phyloP scores from a whole-genome alignment of 2,329 filamentous ascomycete genomes.

The Cladophialophora bantiana region DNA sequence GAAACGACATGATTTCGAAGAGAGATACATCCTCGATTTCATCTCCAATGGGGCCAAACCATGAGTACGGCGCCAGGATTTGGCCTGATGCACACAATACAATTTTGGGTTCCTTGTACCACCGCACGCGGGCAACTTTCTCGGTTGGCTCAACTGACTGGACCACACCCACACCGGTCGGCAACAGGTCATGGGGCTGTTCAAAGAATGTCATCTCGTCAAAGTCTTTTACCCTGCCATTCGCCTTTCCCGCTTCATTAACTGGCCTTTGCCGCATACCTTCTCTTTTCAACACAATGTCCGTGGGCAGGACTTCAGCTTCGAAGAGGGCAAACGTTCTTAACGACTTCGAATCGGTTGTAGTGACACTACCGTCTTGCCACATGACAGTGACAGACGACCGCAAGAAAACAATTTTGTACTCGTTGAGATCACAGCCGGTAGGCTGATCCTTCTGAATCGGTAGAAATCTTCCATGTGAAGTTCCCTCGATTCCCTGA shows the following conservation, averaged over 20 bases:
- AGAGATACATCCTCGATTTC: constrained; percentile 61
- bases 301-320: constrained; percentile 65
- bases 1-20: constrained; percentile 63
- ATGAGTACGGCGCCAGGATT: constrained; percentile 52
- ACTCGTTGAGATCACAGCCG: constrained; percentile 67
- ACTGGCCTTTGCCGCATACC: constrained; percentile 37
- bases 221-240: constrained; percentile 29
- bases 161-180: constrained; percentile 62
- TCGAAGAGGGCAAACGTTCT: constrained; percentile 46
- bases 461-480: constrained; percentile 52
- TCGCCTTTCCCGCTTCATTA: neutral
- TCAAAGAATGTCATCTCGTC: constrained; percentile 42
- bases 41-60: constrained; percentile 52
- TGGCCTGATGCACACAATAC: constrained; percentile 45
- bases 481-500: constrained; percentile 46
- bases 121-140: constrained; percentile 62
- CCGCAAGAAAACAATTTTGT: constrained; percentile 57
- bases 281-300: constrained; percentile 60
- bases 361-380: constrained; percentile 63
- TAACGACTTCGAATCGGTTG: constrained; percentile 54
- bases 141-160: constrained; percentile 63
- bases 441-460: constrained; percentile 57
- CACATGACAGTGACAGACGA: constrained; percentile 63
- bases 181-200: constrained; percentile 45
- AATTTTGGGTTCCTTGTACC: constrained; percentile 56